Conservation (phyloP, 83 land plant species). For the Thuja plicata region DNA sequence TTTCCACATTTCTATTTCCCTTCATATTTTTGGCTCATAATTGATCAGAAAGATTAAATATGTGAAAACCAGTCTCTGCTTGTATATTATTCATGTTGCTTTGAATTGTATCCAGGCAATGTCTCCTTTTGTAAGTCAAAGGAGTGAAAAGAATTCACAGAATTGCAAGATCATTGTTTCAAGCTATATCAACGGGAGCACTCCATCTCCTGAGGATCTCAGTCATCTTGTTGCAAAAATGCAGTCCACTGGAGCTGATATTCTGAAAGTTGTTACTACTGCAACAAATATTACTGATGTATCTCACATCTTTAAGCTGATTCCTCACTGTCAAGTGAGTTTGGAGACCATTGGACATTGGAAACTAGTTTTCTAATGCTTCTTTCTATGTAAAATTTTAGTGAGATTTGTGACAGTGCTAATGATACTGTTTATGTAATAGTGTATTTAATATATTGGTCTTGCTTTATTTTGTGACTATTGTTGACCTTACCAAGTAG, state of each 20-base stretch:
- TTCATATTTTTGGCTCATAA: background rate
- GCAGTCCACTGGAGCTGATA: conserved; percentile 65
- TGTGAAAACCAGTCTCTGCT: background rate
- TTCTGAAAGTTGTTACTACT: conserved; percentile 54
- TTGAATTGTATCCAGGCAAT: conserved; percentile 47
- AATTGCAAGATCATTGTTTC: conserved; percentile 59
- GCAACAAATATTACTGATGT: conserved; percentile 56
- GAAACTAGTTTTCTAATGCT: background rate
- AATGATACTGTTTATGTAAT: background rate
- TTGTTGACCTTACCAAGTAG: background rate
- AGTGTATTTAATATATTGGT: background rate
- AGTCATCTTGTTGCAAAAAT: conserved; percentile 32
- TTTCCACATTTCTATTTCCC: background rate
- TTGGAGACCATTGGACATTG: background rate
- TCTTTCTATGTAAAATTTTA: background rate
- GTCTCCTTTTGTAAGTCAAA: conserved; percentile 11
- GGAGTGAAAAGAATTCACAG: conserved; percentile 9
- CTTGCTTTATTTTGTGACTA: background rate
- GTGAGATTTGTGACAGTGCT: background rate
- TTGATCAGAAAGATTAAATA: background rate
- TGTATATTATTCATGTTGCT: background rate
- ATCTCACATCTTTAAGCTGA: conserved; percentile 41
- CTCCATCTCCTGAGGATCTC: conserved; percentile 47
- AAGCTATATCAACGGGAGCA: conserved; percentile 43
- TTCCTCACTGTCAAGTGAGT: conserved; percentile 49